Base-by-base conservation (phyloP, 768 basidiomycete species). In the Piloderma croceum region DNA sequence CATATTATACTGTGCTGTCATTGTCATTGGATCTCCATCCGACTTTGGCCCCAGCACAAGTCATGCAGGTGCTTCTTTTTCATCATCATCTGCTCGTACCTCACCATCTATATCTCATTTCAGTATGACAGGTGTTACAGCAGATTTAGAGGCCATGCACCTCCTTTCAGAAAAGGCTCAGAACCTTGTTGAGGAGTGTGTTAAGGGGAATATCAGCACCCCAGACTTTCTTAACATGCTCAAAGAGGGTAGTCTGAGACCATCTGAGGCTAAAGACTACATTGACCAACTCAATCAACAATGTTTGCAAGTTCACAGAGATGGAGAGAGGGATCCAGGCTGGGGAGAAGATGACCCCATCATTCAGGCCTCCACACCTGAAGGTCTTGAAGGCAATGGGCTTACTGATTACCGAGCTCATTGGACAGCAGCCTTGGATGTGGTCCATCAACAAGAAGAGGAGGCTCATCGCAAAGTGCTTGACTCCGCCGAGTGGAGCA, bases 281-380 rank as follows among this genome's bases (percentile, higher is more conserved):
- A 37, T 37, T 34, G 42, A 29, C 41, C 41, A 6, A 24, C 35
- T 21, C 44, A 34, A 1, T 31, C 5, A 41, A 13, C 20, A 19
- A 6, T 25, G 37, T 25, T 25, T 27, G 31, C 20, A 18, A 36
- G 32, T 36, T 12, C 22, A 42, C 41, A 42, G 35, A 13, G 34
- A 34, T 13, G 41, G 34, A 29, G 27, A n/a, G 13, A 35, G 34
- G 29, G 18, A 21, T 24, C 34, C 25, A 27, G 12, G 15, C 20
- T 21, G 6, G 9, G 34, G 9, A n/a, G n/a, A 9, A 35, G 7
- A 9, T 18, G 7, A 3, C 11, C 9, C 12, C 19, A 13, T 10
- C 1, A 25, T 37, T n/a, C 20, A 21, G 10, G 11, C 20, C 21
- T 23, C 36, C 15, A 37, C 15, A 6, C 20, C 20, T 13, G 24